Evolutionary conservation across 2,329 filamentous ascomycete genomes (phyloP).

Genomic region (Eutypella sp.): DNA sequence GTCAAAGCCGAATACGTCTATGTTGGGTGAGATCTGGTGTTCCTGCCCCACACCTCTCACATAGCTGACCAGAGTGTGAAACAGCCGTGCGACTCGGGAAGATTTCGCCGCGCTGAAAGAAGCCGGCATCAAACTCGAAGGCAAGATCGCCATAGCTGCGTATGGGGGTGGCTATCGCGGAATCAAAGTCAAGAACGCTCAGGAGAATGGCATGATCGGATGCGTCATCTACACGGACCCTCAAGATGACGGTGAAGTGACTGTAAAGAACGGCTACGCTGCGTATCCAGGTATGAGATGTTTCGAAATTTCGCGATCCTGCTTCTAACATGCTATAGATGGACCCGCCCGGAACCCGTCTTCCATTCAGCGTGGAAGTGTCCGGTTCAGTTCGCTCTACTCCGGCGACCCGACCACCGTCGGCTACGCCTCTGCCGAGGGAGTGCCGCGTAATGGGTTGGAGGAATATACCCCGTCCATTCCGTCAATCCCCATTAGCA

Average conservation of each 20-base stretch:
- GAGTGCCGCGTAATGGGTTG: constrained; percentile 5
- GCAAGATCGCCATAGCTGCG: constrained; percentile 5
- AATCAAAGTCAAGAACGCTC: constrained; percentile 6
- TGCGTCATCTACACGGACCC: constrained; percentile 6
- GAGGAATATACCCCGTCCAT: constrained; percentile 5
- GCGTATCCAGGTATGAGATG: constrained; percentile 3
- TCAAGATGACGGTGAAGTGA: constrained; percentile 5
- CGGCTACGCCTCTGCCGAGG: constrained; percentile 5
- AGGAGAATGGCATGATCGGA: constrained; percentile 7
- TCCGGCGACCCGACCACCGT: constrained; percentile 6
- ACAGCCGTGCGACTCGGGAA: constrained; percentile 2
- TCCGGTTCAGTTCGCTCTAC: constrained; percentile 5
- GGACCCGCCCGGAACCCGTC: constrained; percentile 5
- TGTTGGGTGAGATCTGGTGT: constrained; percentile 1
- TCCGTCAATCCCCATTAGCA: constrained; percentile 7
- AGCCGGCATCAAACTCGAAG: constrained; percentile 4
- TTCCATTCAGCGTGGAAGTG: constrained; percentile 5
- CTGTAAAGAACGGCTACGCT: constrained; percentile 4
- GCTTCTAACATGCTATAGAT: background rate
- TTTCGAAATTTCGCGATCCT: background rate
- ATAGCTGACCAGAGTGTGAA: background rate
- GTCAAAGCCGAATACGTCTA: constrained; percentile 4
- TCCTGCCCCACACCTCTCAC: background rate
- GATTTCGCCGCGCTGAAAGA: constrained; percentile 6
- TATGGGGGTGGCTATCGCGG: constrained; percentile 5